Percentiles rank a stretch among this genome's conserved stretches.
phyloP scores from a whole-genome alignment of 768 basidiomycete genomes.

The Lactifluus volemus region DNA sequence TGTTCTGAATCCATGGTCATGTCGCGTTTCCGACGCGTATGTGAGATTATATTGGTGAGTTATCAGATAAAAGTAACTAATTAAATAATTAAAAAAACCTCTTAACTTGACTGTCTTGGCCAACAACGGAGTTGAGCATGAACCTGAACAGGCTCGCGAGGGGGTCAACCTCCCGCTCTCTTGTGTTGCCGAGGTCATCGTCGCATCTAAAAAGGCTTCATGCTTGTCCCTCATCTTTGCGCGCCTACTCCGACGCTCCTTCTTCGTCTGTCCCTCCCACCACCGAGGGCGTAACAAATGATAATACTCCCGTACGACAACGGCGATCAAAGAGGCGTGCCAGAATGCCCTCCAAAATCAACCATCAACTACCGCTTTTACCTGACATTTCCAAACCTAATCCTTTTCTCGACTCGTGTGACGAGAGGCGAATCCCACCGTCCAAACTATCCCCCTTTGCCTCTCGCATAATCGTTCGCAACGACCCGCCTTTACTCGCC shows the following conservation, averaged over 20 bases:
- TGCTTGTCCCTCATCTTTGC: background rate
- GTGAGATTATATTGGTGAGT: background rate
- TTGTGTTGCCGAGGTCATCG: background rate
- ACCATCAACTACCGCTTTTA: slow-evolving; percentile 21
- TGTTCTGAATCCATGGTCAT: slow-evolving; percentile 9
- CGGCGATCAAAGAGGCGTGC: slow-evolving; percentile 8
- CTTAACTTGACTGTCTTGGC: too few relatives aligned
- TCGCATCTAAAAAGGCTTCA: background rate
- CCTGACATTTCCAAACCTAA: slow-evolving; percentile 29
- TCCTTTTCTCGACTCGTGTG: slow-evolving; percentile 9
- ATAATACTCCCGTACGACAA: background rate
- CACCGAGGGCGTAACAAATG: background rate
- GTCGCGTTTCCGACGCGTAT: too few relatives aligned
- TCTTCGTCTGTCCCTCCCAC: background rate
- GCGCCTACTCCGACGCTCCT: slow-evolving; percentile 13
- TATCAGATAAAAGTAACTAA: slow-evolving; percentile 1
- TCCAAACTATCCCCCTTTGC: slow-evolving; percentile 42
- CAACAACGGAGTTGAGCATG: too few relatives aligned
- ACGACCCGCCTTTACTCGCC: slow-evolving; percentile 61
- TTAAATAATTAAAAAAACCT: background rate
- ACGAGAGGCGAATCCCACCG: slow-evolving; percentile 36
- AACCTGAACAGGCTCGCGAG: slow-evolving; percentile 24
- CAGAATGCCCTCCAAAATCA: slow-evolving; percentile 1
- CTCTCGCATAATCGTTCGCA: slow-evolving; percentile 58
- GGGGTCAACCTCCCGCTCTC: slow-evolving; percentile 2